Evolutionary conservation across 352 stramenopile genomes (phyloP).

Genomic region (Phytophthora pini): DNA sequence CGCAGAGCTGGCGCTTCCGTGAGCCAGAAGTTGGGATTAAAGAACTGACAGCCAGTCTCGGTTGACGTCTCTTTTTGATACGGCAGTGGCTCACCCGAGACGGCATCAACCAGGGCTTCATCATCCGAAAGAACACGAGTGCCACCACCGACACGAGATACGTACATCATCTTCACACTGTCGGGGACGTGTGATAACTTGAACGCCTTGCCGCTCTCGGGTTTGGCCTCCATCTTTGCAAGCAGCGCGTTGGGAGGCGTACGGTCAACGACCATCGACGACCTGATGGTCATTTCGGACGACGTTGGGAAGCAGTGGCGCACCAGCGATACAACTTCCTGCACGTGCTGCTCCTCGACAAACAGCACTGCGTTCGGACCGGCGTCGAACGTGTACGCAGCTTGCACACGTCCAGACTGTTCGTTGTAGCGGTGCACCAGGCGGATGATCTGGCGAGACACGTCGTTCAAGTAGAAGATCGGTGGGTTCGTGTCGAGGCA

Average conservation of each 20-base stretch:
- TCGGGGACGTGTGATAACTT: constrained; percentile 27
- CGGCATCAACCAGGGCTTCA: constrained; percentile 58
- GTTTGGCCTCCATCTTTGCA: constrained; percentile 24
- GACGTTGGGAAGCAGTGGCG: constrained; percentile 54
- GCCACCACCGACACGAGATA: constrained; percentile 66
- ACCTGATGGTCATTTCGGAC: constrained; percentile 40
- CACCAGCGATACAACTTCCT: constrained; percentile 68
- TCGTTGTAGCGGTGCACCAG: constrained; percentile 97
- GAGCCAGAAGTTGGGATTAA: constrained; percentile 16
- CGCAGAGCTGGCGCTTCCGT: not conserved
- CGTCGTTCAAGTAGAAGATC: constrained; percentile 99
- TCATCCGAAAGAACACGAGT: constrained; percentile 41
- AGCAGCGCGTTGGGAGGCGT: constrained; percentile 28
- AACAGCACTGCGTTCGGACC: constrained; percentile 98
- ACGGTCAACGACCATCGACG: constrained; percentile 34
- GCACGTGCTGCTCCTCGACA: constrained; percentile 71
- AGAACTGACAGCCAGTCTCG: constrained; percentile 10
- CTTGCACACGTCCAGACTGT: constrained; percentile 64
- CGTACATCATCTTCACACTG: constrained; percentile 74
- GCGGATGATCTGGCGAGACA: constrained; percentile 78
- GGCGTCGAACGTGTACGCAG: constrained; percentile 99
- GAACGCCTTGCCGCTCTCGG: constrained; percentile 17
- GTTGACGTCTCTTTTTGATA: constrained; percentile 10
- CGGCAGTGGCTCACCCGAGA: constrained; percentile 47
- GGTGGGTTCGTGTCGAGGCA: constrained; percentile 98